Evolutionary conservation across 495 filamentous ascomycete genomes (phyloP).

Genomic region (Neurospora intermedia): DNA sequence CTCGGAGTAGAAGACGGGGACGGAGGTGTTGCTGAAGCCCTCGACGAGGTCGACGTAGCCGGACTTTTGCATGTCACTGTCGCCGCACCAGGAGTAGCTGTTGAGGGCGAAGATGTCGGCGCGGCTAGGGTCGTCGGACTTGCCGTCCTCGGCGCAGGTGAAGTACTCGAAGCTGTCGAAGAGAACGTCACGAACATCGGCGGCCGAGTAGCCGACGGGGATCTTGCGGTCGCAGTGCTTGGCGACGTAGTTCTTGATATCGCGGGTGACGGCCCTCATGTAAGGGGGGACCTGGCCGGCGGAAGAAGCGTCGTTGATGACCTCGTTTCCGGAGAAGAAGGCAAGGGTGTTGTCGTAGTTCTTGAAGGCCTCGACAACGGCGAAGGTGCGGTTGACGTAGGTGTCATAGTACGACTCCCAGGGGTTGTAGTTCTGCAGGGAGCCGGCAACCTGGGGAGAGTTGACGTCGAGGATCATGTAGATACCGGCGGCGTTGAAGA

Average conservation of each 20-base stretch:
- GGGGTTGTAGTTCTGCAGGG: conserved; percentile 60
- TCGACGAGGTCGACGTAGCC: conserved; percentile 62
- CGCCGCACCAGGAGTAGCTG: conserved; percentile 90
- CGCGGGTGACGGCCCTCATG: conserved; percentile 72
- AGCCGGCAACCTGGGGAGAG: conserved; percentile 70
- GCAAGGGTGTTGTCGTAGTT: conserved; percentile 81
- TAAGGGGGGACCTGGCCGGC: conserved; percentile 48
- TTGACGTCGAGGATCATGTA: conserved; percentile 78
- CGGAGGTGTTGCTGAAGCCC: conserved; percentile 58
- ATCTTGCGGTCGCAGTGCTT: conserved; percentile 30
- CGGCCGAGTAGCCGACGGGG: conserved; percentile 59
- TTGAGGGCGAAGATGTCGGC: conserved; percentile 90
- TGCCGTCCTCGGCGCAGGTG: conserved; percentile 61
- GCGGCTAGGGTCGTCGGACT: conserved; percentile 50
- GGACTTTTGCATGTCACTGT: conserved; percentile 56
- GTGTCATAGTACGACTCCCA: conserved; percentile 56
- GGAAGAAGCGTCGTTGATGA: conserved; percentile 63
- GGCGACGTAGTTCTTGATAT: conserved; percentile 69
- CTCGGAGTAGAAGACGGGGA: conserved; percentile 94
- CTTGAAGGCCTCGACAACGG: conserved; percentile 90
- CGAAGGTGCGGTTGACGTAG: conserved; percentile 79
- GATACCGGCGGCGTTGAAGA: conserved; percentile 68
- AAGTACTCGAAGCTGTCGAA: conserved; percentile 76
- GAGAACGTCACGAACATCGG: conserved; percentile 73
- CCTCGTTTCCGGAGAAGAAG: conserved; percentile 92